These are phyloP conservation scores for Salvia hispanica DNA, from an alignment of 257 asterid genomes.

Conservation along the genomic window DNA sequence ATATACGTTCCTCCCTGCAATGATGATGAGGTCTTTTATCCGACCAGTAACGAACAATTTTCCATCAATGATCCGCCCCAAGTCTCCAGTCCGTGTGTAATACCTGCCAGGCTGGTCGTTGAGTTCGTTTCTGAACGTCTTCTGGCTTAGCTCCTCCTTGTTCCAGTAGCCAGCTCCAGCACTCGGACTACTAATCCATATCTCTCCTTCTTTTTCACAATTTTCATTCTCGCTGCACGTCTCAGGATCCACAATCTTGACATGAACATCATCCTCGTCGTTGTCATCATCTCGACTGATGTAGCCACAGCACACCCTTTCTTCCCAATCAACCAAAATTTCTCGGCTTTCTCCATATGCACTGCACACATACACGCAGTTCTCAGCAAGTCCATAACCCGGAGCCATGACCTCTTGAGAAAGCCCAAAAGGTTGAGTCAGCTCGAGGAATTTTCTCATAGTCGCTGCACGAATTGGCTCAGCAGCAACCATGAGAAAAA, in stretches of 20 bases:
- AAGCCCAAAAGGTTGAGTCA: conserved; percentile 56
- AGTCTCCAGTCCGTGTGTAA: conserved; percentile 59
- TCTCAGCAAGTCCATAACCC: conserved; percentile 79
- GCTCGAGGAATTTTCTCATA: conserved; percentile 54
- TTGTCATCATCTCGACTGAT: conserved; percentile 28
- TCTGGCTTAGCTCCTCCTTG: conserved; percentile 47
- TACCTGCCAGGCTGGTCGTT: conserved; percentile 35
- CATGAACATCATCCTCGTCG: conserved; percentile 36
- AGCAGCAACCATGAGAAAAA: conserved; percentile 73
- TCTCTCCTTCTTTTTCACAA: conserved; percentile 57
- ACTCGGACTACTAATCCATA: conserved; percentile 73
- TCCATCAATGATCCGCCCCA: conserved; percentile 58
- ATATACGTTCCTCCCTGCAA: conserved; percentile 63
- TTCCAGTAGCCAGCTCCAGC: conserved; percentile 70
- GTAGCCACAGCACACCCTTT: conserved; percentile 65
- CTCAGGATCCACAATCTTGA: conserved; percentile 60
- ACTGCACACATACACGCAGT: conserved; percentile 65
- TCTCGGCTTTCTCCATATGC: conserved; percentile 63
- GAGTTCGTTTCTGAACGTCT: conserved; percentile 50
- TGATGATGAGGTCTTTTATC: conserved; percentile 62
- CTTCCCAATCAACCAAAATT: conserved; percentile 65
- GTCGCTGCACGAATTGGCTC: conserved; percentile 61
- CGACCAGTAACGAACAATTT: conserved; percentile 64
- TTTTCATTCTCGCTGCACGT: conserved; percentile 42
- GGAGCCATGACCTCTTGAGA: conserved; percentile 62